Percentiles rank a stretch among this genome's conserved stretches.
Conservation (phyloP, 306 rosid genomes). For the apple (Malus domestica) region DNA sequence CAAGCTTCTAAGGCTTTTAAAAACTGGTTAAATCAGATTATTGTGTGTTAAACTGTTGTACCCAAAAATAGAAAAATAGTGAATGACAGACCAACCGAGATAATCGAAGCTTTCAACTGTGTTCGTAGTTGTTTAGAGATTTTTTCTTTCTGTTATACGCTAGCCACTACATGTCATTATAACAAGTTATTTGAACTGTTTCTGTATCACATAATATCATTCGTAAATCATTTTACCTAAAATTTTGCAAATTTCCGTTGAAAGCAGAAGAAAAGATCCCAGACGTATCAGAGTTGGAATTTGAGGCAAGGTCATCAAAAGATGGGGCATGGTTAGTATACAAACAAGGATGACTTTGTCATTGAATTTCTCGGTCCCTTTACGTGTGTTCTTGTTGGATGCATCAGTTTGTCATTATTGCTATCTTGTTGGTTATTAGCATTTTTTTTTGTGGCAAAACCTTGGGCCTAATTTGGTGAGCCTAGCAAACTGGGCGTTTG, state of each 20-base stretch:
- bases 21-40: not conserved
- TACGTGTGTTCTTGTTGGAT: no score
- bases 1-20: not conserved
- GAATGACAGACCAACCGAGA: not conserved
- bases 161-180: not conserved
- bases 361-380: no score
- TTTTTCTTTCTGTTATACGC: not conserved
- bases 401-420: no score
- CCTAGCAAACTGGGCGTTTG: no score
- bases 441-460: no score
- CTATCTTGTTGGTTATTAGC: no score
- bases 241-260: not conserved
- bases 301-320: constrained; percentile 15
- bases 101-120: not conserved
- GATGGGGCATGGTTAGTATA: no score
- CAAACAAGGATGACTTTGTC: no score
- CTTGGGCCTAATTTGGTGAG: no score
- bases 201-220: not conserved
- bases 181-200: not conserved
- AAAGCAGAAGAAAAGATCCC: constrained; percentile 40
- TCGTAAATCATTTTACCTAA: constrained; percentile 6
- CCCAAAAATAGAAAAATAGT: not conserved
- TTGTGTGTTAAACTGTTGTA: not conserved
- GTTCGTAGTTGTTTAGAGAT: not conserved
- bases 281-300: constrained; percentile 65